phyloP scores from a whole-genome alignment of 495 filamentous ascomycete genomes.

The Aspergillus coremiiformis region DNA sequence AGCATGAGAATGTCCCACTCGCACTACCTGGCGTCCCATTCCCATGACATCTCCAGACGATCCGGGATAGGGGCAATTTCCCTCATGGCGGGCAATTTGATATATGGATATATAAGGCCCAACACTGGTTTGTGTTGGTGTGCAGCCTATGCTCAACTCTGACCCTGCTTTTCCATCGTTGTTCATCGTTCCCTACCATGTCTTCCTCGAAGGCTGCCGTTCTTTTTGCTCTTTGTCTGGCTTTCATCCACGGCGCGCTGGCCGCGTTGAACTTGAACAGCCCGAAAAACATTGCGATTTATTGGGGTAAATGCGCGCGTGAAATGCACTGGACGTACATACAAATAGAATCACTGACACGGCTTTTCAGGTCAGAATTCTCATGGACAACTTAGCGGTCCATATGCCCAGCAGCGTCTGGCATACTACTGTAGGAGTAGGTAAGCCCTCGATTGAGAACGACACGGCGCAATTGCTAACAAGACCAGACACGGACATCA shows the following conservation, averaged over 20 bases:
- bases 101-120: neutral
- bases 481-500: neutral
- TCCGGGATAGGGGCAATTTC: neutral
- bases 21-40: neutral
- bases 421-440: slow-evolving; percentile 53
- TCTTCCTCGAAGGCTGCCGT: neutral
- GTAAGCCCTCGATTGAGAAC: slow-evolving; percentile 3
- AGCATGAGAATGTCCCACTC: neutral
- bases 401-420: slow-evolving; percentile 46
- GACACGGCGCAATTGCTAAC: neutral
- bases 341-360: no score
- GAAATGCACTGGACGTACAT: no score
- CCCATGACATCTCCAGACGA: neutral
- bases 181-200: neutral
- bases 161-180: neutral
- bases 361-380: slow-evolving; percentile 52
- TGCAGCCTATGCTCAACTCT: neutral
- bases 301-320: slow-evolving; percentile 49
- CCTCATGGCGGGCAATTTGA: neutral
- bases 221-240: neutral
- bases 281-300: slow-evolving; percentile 49
- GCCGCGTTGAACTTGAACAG: slow-evolving; percentile 37
- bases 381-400: slow-evolving; percentile 29
- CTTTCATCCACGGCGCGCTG: neutral
- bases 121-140: neutral